These are phyloP conservation scores for Nakazawaea peltata DNA, from an alignment of 805 yeast genomes.

Conservation along the genomic window DNA sequence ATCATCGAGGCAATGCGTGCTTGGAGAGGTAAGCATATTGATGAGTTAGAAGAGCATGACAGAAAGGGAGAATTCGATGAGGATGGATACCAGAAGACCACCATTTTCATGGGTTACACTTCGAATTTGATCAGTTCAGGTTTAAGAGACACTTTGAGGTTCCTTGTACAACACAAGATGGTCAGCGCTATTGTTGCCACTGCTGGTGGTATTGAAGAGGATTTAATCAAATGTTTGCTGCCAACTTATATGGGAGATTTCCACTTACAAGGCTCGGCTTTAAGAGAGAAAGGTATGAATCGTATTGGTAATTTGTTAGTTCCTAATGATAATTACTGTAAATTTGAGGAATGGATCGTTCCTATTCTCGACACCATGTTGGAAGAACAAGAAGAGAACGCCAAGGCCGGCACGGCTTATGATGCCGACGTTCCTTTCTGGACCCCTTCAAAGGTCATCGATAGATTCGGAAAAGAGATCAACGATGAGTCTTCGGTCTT, in stretches of 20 bases:
- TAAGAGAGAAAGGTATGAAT: conserved; percentile 94
- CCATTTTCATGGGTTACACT: conserved; percentile 93
- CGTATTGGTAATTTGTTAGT: conserved; percentile 95
- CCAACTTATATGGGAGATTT: conserved; percentile 96
- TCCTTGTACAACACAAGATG: conserved; percentile 86
- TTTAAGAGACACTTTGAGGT: conserved; percentile 81
- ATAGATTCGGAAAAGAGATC: conserved; percentile 91
- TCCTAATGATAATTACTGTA: conserved; percentile 96
- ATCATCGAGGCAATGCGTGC: conserved; percentile 86
- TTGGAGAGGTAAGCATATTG: conserved; percentile 83
- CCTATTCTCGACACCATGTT: conserved; percentile 84
- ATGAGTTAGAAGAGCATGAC: conserved; percentile 60
- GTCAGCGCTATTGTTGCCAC: conserved; percentile 94
- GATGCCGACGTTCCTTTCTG: conserved; percentile 71
- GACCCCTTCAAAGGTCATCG: conserved; percentile 93
- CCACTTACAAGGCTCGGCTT: conserved; percentile 64
- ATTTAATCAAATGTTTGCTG: conserved; percentile 90
- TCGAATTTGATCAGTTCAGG: conserved; percentile 95
- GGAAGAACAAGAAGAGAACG: conserved; percentile 75
- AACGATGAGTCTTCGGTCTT: conserved; percentile 88
- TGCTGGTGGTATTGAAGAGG: conserved; percentile 99
- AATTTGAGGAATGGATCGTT: conserved; percentile 97
- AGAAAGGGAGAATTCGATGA: conserved; percentile 73
- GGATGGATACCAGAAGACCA: conserved; percentile 71
- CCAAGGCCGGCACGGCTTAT: conserved; percentile 41